Evolutionary conservation across 768 basidiomycete species (phyloP), one percentile per base, ranked within the genome.

Genomic region (Pleurotus ostreatus): DNA sequence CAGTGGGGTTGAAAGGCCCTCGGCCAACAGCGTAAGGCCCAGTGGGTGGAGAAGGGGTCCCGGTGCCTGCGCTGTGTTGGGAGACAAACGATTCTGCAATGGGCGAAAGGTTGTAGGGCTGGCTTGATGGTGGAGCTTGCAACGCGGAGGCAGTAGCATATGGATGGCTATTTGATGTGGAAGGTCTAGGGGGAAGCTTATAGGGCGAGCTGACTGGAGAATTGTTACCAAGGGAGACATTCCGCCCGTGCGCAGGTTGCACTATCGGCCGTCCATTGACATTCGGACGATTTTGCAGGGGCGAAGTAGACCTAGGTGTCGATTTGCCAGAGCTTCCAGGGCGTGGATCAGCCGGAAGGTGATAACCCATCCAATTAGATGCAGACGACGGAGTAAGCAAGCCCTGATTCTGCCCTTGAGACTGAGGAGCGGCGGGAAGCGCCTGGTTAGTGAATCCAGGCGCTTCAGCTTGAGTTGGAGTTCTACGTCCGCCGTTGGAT

Each of bases 61-160:
- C 30, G 4, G 30, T 34, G 47, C 67, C 67, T 20, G 74, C 71
- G 68, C 62, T 67, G 37, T 66, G 65, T 43, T 71, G 66, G 9
- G 69, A 63, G 47, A 68, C 68, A 65, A 85, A 89, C 1, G 80
- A 71, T 66, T 92, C 89, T 22, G 83, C 77, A 54, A 92, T 89
- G 0, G 89, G 90, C 1, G 90, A 91, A 46, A 92, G 78, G 30
- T 77, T 79, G 4, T 73, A 67, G 1, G 68, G 63, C 52, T 70
- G 74, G 43, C 59, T 55, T 18, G 68, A 44, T 2, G 74, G 69
- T 5, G 71, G 66, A 48, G 76, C 72, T 13, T 76, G 63, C 46
- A 70, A 67, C 4, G 81, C 67, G 63, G 82, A 81, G 51, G 78
- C 74, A 20, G 73, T 80, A 0, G 84, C 81, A 57, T 88, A 89